These are phyloP conservation scores for Lunasporangiospora selenospora DNA, from an alignment of 192 early-diverging fungal genomes.

Conservation along the genomic window DNA sequence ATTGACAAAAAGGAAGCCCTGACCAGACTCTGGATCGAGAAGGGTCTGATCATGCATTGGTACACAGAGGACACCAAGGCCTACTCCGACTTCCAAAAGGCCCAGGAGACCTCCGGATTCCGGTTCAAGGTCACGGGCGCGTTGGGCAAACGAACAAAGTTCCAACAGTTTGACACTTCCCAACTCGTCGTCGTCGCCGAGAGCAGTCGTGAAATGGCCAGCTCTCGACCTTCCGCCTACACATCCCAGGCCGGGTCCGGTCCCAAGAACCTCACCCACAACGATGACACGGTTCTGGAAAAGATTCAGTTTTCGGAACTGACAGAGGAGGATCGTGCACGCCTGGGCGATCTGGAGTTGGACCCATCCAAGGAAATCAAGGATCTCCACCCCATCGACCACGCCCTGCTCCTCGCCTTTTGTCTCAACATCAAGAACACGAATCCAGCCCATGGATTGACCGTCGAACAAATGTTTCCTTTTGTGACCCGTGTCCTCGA, in stretches of 20 bases:
- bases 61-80: constrained; percentile 77
- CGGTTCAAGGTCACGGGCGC: constrained; percentile 90
- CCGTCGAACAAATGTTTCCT: constrained; percentile 95
- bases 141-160: constrained; percentile 90
- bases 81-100: constrained; percentile 66
- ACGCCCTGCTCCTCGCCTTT: constrained; percentile 87
- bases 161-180: constrained; percentile 87
- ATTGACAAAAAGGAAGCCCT: constrained; percentile 50
- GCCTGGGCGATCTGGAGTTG: constrained; percentile 37
- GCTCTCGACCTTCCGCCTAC: constrained; percentile 27
- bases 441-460: constrained; percentile 92
- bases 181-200: constrained; percentile 94
- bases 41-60: constrained; percentile 79
- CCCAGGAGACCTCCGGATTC: constrained; percentile 82
- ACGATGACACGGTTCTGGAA: constrained; percentile 95
- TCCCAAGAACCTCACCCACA: constrained; percentile 83
- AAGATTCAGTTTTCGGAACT: constrained; percentile 68
- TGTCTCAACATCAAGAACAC: constrained; percentile 95
- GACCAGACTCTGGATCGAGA: constrained; percentile 79
- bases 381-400: constrained; percentile 80
- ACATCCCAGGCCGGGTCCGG: constrained; percentile 21
- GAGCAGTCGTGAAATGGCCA: constrained; percentile 60
- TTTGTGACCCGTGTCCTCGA: constrained; percentile 91
- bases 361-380: constrained; percentile 62
- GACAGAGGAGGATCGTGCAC: constrained; percentile 51